Evolutionary conservation across 2,329 filamentous ascomycete species (phyloP).

Genomic region (Chaetomium sp.): DNA sequence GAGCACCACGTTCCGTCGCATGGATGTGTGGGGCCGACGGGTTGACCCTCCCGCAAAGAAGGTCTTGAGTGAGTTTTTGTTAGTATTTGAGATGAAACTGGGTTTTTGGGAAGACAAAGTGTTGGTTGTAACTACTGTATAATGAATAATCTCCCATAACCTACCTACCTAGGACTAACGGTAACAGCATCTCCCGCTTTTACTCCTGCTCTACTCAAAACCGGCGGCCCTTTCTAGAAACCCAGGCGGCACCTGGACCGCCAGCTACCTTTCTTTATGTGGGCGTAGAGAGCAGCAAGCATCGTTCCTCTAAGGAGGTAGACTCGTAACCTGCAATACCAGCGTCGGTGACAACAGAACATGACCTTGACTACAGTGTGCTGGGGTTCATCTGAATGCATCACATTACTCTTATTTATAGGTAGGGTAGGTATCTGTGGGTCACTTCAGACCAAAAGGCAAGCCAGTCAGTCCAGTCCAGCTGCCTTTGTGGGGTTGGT

Average conservation of each 20-base stretch:
- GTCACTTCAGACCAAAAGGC: neutral
- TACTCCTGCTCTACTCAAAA: neutral
- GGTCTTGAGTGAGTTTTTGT: neutral
- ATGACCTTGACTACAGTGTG: neutral
- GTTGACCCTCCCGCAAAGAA: neutral
- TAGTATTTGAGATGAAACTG: neutral
- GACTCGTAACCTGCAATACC: neutral
- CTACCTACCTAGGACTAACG: neutral
- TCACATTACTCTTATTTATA: neutral
- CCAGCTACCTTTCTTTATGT: neutral
- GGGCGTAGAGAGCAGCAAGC: neutral
- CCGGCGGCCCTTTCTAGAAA: too few relatives aligned
- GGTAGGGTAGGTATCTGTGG: neutral
- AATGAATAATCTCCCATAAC: neutral
- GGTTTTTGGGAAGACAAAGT: neutral
- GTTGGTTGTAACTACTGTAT: neutral
- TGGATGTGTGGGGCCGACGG: neutral
- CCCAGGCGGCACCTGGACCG: neutral
- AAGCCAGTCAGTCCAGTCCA: neutral
- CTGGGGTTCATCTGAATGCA: neutral
- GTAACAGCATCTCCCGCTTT: neutral
- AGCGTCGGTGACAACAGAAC: neutral
- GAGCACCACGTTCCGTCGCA: neutral
- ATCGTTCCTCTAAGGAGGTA: neutral
- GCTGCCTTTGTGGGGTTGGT: slow-evolving; percentile 24